Conservation (phyloP, 306 rosid genomes). For the Castanea sativa region DNA sequence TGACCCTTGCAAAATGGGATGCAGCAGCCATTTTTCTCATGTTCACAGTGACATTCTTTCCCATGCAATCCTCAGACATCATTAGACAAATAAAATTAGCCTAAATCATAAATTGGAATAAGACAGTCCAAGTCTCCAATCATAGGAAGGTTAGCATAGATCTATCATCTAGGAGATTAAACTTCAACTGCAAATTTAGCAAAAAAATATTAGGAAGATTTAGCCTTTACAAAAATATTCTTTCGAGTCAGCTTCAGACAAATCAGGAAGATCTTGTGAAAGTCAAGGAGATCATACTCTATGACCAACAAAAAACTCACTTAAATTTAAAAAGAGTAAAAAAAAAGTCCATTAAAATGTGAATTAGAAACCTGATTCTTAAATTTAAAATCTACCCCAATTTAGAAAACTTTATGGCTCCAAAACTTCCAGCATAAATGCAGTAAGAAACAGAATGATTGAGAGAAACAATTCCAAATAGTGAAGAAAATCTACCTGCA, state of each 20-base stretch:
- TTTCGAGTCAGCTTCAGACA: not conserved
- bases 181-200: not conserved
- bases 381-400: not conserved
- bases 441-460: conserved; percentile 3
- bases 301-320: not conserved
- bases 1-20: not conserved
- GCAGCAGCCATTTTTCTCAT: not conserved
- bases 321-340: not conserved
- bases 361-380: not conserved
- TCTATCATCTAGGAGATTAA: not conserved
- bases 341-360: not conserved
- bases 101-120: not conserved
- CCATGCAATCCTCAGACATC: not conserved
- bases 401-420: not conserved
- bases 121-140: not conserved
- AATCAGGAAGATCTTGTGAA: not conserved
- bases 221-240: not conserved
- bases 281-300: not conserved
- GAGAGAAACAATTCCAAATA: conserved; percentile 6
- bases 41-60: not conserved
- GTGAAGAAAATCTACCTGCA: conserved; percentile 56
- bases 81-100: not conserved
- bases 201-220: not conserved
- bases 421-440: not conserved
- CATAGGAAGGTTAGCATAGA: not conserved